These are phyloP conservation scores for Dactylellina cionopaga DNA, from an alignment of 2,329 filamentous ascomycete genomes.

Conservation along the genomic window DNA sequence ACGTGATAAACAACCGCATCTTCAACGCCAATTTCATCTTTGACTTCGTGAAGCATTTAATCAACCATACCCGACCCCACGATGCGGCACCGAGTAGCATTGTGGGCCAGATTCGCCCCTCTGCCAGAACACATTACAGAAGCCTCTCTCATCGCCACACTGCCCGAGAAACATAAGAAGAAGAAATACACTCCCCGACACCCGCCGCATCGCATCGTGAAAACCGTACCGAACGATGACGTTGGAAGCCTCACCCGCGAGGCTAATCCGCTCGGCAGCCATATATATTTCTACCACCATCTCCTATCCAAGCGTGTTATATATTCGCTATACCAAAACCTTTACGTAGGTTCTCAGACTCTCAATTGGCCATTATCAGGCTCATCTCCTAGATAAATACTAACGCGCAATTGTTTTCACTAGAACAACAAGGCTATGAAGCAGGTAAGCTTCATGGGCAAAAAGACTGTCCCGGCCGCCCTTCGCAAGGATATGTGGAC, in stretches of 20 bases:
- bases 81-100: slow-evolving; percentile 35
- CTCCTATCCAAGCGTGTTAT: slow-evolving; percentile 61
- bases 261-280: slow-evolving; percentile 57
- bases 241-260: slow-evolving; percentile 34
- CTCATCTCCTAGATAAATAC: neutral
- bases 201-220: neutral
- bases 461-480: slow-evolving; percentile 72
- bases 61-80: neutral
- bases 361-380: slow-evolving; percentile 57
- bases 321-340: slow-evolving; percentile 60
- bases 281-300: slow-evolving; percentile 61
- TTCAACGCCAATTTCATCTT: slow-evolving; percentile 4
- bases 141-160: slow-evolving; percentile 14
- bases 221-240: slow-evolving; percentile 7
- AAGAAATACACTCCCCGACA: too few relatives aligned
- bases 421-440: slow-evolving; percentile 65
- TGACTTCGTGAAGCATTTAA: neutral
- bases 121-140: slow-evolving; percentile 32
- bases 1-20: slow-evolving; percentile 14
- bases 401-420: neutral
- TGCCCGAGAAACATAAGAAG: slow-evolving; percentile 23
- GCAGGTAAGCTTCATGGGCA: slow-evolving; percentile 73
- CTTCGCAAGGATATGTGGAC: slow-evolving; percentile 75
- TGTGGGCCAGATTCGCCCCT: slow-evolving; percentile 41
- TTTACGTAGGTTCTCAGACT: slow-evolving; percentile 58